phyloP scores from a whole-genome alignment of 2,329 filamentous ascomycete genomes.

The Ilyonectria sp. region DNA sequence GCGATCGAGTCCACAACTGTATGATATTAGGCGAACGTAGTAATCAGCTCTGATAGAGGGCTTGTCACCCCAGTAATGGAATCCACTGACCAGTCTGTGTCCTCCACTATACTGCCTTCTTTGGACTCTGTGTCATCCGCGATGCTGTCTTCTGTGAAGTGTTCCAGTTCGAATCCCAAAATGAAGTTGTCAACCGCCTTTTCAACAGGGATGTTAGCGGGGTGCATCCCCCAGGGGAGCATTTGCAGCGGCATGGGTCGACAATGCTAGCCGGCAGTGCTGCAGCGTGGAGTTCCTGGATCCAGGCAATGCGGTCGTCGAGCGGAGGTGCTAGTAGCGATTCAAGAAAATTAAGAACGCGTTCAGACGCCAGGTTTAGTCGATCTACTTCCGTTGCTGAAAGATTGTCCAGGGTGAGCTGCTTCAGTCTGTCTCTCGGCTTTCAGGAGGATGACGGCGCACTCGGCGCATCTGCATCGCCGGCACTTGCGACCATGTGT shows the following conservation, averaged over 20 bases:
- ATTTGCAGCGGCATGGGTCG: conserved; percentile 5
- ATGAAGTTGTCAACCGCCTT: not conserved
- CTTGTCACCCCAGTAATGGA: not conserved
- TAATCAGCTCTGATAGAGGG: not conserved
- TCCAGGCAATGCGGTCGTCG: not conserved
- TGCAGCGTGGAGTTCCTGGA: conserved; percentile 5
- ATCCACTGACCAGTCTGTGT: not conserved
- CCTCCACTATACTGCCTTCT: not conserved
- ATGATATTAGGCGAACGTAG: not conserved
- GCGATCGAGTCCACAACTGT: conserved; percentile 1
- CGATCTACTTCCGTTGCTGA: conserved; percentile 12
- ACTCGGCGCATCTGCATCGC: too few species aligned
- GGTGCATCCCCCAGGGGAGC: conserved; percentile 12
- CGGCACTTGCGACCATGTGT: too few species aligned
- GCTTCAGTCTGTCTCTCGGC: conserved; percentile 11
- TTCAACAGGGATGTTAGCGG: conserved; percentile 6
- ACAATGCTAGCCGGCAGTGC: conserved; percentile 2
- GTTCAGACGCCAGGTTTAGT: conserved; percentile 12
- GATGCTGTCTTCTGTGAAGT: not conserved
- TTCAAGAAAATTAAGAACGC: conserved; percentile 9
- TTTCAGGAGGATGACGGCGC: too few species aligned
- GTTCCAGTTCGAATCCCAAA: not conserved
- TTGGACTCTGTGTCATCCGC: not conserved
- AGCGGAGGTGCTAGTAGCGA: not conserved
- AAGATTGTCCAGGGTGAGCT: conserved; percentile 15